Percentiles rank a stretch among this genome's conserved stretches.
These are phyloP conservation scores for Suillus variegatus DNA, from an alignment of 768 basidiomycete genomes.

Conservation along the genomic window DNA sequence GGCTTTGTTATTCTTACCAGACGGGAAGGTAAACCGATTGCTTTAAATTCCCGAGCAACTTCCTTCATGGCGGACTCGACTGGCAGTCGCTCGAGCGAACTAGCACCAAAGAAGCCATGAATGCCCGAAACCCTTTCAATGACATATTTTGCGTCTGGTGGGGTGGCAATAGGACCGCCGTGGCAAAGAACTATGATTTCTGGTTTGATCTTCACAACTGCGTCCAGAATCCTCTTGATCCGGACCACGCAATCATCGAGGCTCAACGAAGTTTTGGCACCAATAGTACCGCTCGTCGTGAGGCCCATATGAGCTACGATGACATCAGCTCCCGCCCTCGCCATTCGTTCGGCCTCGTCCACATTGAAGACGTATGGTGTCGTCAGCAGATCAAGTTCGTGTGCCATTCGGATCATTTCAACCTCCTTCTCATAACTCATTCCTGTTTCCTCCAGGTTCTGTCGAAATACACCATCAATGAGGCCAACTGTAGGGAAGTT, in stretches of 20 bases:
- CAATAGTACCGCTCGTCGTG: constrained; percentile 28
- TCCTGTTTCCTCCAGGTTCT: constrained; percentile 30
- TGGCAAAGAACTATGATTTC: constrained; percentile 24
- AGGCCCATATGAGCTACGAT: constrained; percentile 31
- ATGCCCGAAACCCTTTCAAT: constrained; percentile 18
- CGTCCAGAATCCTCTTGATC: constrained; percentile 20
- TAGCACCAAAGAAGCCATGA: constrained; percentile 32
- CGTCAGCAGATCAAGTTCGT: constrained; percentile 25
- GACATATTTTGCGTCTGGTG: constrained; percentile 22
- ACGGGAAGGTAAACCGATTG: constrained; percentile 15
- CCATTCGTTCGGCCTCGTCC: constrained; percentile 27
- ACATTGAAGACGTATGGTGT: constrained; percentile 31
- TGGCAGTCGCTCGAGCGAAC: constrained; percentile 25
- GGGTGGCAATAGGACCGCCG: constrained; percentile 27
- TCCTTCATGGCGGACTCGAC: constrained; percentile 26
- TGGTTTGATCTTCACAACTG: constrained; percentile 19
- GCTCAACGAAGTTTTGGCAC: constrained; percentile 23
- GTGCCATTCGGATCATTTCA: constrained; percentile 30
- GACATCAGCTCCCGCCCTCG: constrained; percentile 25
- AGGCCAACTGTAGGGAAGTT: constrained; percentile 30
- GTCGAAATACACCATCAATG: constrained; percentile 31
- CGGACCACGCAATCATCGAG: constrained; percentile 26
- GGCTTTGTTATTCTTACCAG: constrained; percentile 1
- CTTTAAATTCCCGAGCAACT: constrained; percentile 23
- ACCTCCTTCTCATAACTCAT: constrained; percentile 33